These are phyloP conservation scores for Gossypium gossypioides DNA, from an alignment of 441 rosid genomes.

Conservation along the genomic window DNA sequence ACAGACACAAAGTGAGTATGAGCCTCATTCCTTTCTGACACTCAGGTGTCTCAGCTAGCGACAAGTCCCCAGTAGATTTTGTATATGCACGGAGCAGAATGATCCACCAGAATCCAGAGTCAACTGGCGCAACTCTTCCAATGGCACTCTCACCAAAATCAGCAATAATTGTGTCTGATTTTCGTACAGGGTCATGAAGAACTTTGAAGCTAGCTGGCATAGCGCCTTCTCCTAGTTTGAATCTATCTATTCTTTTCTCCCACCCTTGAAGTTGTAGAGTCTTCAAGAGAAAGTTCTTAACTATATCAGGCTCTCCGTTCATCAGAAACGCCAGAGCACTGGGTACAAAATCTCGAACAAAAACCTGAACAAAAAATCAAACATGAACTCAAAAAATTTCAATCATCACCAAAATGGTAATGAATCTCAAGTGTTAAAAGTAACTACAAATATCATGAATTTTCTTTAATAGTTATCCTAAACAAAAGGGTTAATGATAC, in stretches of 20 bases:
- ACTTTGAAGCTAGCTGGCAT: slow-evolving; percentile 97
- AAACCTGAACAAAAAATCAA: slow-evolving; percentile 38
- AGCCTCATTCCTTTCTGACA: slow-evolving; percentile 86
- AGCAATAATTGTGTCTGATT: slow-evolving; percentile 59
- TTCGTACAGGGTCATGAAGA: slow-evolving; percentile 65
- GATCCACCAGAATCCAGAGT: slow-evolving; percentile 98
- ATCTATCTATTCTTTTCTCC: slow-evolving; percentile 76
- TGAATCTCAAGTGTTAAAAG: background rate
- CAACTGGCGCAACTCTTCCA: slow-evolving; percentile 95
- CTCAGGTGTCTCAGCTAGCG: slow-evolving; percentile 73
- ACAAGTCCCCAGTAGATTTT: slow-evolving; percentile 82
- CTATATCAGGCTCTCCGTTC: slow-evolving; percentile 91
- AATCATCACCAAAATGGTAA: background rate
- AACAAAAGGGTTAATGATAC: background rate
- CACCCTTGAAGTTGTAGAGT: slow-evolving; percentile 83
- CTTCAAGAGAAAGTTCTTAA: slow-evolving; percentile 75
- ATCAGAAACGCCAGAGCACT: slow-evolving; percentile 86
- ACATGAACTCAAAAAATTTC: background rate
- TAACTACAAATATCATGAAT: background rate
- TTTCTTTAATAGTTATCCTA: background rate
- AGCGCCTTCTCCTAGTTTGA: slow-evolving; percentile 87
- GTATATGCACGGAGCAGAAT: slow-evolving; percentile 91
- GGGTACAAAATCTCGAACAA: slow-evolving; percentile 89
- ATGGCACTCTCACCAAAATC: slow-evolving; percentile 95
- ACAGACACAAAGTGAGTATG: slow-evolving; percentile 61